Evolutionary conservation across 2,329 filamentous ascomycete species (phyloP).

Genomic region (Colletotrichum gigasporum): DNA sequence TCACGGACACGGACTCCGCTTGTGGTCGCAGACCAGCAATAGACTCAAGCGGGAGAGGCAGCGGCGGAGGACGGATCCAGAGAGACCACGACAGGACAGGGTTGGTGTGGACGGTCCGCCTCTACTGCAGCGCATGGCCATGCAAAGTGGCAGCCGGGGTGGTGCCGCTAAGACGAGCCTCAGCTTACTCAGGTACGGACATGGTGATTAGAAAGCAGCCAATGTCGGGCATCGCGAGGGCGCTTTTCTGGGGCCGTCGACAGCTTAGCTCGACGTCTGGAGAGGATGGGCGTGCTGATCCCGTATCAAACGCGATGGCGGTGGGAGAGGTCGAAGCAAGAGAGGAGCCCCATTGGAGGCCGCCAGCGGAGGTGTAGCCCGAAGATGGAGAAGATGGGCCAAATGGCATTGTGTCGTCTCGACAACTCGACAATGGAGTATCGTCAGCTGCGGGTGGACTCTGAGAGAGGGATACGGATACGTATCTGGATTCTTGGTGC

Average conservation of each 20-base stretch:
- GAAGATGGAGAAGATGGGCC: background rate
- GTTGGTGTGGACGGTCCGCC: background rate
- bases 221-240: slow-evolving; percentile 4
- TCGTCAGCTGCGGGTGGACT: no score
- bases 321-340: background rate
- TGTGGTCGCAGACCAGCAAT: no score
- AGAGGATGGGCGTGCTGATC: background rate
- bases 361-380: background rate
- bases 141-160: background rate
- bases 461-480: no score
- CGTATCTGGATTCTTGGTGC: no score
- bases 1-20: background rate
- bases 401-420: background rate
- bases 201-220: background rate
- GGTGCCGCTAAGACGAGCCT: background rate
- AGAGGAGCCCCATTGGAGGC: background rate
- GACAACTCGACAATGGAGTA: background rate
- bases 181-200: slow-evolving; percentile 19
- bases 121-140: background rate
- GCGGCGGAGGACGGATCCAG: background rate
- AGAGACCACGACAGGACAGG: background rate
- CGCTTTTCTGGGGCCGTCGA: background rate
- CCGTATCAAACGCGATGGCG: background rate
- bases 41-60: no score
- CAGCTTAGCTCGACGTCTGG: background rate